Percentiles rank a stretch among this genome's conserved stretches.
Evolutionary conservation across 345 rosid genomes (phyloP).

Genomic region (thale cress (Arabidopsis thaliana)): DNA sequence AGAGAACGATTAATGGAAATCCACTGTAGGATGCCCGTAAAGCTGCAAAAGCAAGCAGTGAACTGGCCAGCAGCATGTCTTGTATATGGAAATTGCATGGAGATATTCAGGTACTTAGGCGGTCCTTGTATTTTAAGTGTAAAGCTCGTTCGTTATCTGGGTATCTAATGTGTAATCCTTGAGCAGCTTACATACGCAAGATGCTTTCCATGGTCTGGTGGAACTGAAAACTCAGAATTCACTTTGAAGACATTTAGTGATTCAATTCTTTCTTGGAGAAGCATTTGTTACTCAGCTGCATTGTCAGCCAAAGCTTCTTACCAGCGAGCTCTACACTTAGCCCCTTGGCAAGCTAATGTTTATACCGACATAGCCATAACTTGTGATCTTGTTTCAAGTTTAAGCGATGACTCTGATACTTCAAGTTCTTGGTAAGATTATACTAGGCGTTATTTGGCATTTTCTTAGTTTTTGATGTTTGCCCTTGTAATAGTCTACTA

Average conservation of each 20-base stretch:
- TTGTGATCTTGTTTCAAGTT: conserved; percentile 68
- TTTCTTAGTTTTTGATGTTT: conserved; percentile 31
- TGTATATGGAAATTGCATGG: conserved; percentile 89
- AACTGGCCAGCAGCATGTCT: conserved; percentile 67
- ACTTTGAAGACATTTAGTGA: conserved; percentile 51
- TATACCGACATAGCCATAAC: conserved; percentile 78
- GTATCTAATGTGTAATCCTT: conserved; percentile 35
- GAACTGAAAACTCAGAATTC: conserved; percentile 43
- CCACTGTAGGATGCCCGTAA: conserved; percentile 71
- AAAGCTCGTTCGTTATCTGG: conserved; percentile 8
- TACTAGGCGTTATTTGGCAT: conserved; percentile 25
- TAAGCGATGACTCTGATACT: conserved; percentile 45
- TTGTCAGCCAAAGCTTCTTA: conserved; percentile 73
- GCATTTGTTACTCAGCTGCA: conserved; percentile 60
- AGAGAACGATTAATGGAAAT: conserved; percentile 10
- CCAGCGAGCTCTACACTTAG: conserved; percentile 77
- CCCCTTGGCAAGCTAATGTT: conserved; percentile 91
- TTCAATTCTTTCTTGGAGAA: conserved; percentile 76
- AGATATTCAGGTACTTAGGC: conserved; percentile 71
- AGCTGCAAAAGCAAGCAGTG: conserved; percentile 56
- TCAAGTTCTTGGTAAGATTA: conserved; percentile 64
- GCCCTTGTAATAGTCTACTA: conserved; percentile 34
- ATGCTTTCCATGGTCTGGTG: conserved; percentile 78
- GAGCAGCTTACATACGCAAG: conserved; percentile 75
- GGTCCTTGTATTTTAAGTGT: background rate